A percentile compares a stretch with the other conserved stretches of the same genome.
These are phyloP conservation scores for Clausena lansium DNA, from an alignment of 345 rosid genomes.

Conservation along the genomic window DNA sequence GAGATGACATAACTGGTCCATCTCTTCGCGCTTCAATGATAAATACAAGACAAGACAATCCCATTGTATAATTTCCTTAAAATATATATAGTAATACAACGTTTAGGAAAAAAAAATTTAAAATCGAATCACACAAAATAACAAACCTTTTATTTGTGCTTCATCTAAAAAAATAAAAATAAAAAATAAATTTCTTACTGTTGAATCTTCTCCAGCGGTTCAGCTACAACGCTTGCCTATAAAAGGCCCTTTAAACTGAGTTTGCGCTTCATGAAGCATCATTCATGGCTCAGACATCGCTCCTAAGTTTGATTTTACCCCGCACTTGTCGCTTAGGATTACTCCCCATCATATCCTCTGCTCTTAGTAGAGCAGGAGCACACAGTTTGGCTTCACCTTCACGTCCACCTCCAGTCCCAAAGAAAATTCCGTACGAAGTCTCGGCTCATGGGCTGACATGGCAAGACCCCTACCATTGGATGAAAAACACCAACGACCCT, in stretches of 20 bases:
- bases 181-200: too few relatives aligned
- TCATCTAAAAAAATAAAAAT: too few relatives aligned
- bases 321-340: conserved; percentile 13
- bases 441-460: conserved; percentile 57
- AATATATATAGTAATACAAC: too few relatives aligned
- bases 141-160: too few relatives aligned
- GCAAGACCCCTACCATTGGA: conserved; percentile 87
- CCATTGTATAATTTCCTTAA: too few relatives aligned
- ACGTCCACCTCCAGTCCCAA: conserved; percentile 52
- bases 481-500: conserved; percentile 54
- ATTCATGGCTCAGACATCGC: conserved; percentile 35
- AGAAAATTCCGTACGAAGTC: conserved; percentile 51
- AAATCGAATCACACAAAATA: too few relatives aligned
- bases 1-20: too few relatives aligned
- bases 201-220: too few relatives aligned
- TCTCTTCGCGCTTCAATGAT: too few relatives aligned
- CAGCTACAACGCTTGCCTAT: too few relatives aligned
- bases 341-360: conserved; percentile 25
- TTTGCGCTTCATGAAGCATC: not conserved
- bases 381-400: conserved; percentile 39
- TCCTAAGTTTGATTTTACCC: conserved; percentile 14
- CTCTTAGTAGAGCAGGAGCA: conserved; percentile 31
- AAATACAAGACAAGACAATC: too few relatives aligned
- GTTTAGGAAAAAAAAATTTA: too few relatives aligned
- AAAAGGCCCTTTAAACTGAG: not conserved